Base-by-base conservation (phyloP, 768 basidiomycete genomes). In the Imleria badia region DNA sequence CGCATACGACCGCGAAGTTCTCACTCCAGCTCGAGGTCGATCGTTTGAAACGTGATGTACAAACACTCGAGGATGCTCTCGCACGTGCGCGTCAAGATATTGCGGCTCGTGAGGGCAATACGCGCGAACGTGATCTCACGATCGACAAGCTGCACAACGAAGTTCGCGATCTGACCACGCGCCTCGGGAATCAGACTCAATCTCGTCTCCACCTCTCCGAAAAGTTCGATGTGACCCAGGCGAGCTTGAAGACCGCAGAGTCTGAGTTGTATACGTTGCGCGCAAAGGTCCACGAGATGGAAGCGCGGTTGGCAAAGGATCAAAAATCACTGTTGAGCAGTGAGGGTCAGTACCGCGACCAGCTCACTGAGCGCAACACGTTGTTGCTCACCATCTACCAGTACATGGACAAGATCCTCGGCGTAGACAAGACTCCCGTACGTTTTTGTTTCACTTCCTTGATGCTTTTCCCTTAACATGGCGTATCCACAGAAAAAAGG, bases 321-420 rank as follows among this genome's bases (percentile, higher is more conserved):
- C 90, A 94, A 69, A 78, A 89, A 35, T 77, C 83, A 39, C 67
- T 94, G 54, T 68, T 91, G 58, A 69, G 73, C 22, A 83, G 86
- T 3, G 94, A 96, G 71, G 81, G 74, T 50, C 87, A 92, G 71
- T 94, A 91, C 66, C 80, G 94, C 26, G 91, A 96, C 72, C 95
- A 98, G 73, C 71, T 96, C 33, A 94, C 92, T 17, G 96, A 98
- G 76, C 78, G 94, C 52, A 97, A 94, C 68, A 94, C 93, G 23
- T 77, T 98, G 30, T 74, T 98, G 49, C 75, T 97, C 62, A 93
- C 92, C 9, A 91, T 97, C 26, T 97, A 93, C 70, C 94, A 97
- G 72, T 94, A 95, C 66, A 82, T 96, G 79, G 95, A 97, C 63
- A 91, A 89, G 76, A 93, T 97, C 60, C 77, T 95, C 17, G 94